Percentiles rank a stretch among this genome's conserved stretches.
phyloP scores from a whole-genome alignment of 306 rosid species.

The Sphenostylis stenocarpa region DNA sequence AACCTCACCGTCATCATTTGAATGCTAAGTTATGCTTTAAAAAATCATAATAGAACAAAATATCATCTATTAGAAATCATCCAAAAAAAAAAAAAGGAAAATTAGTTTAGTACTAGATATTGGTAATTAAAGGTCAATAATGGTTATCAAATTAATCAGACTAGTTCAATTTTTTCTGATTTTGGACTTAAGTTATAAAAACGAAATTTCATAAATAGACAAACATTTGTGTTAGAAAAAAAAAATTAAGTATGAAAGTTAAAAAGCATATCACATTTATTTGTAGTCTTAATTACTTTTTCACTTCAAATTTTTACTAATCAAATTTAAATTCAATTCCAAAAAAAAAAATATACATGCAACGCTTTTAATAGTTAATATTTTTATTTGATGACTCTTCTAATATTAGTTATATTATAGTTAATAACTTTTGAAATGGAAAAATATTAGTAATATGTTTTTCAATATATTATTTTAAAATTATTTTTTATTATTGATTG shows the following conservation, averaged over 20 bases:
- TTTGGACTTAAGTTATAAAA: too few relatives aligned
- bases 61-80: not conserved
- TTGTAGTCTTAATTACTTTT: not conserved
- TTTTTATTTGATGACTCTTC: too few relatives aligned
- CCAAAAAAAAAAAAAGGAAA: not conserved
- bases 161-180: not conserved
- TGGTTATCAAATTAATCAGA: not conserved
- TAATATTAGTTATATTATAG: too few relatives aligned
- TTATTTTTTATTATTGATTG: too few relatives aligned
- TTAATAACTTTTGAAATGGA: too few relatives aligned
- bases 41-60: not conserved
- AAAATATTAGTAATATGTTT: too few relatives aligned
- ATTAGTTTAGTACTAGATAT: not conserved
- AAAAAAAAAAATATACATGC: too few relatives aligned
- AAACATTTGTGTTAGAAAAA: not conserved
- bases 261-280: not conserved
- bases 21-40: not conserved
- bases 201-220: not conserved
- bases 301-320: not conserved
- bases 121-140: not conserved
- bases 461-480: too few relatives aligned
- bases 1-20: slow-evolving; percentile 27
- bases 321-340: too few relatives aligned
- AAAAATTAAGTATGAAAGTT: not conserved
- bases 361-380: too few relatives aligned